phyloP scores from a whole-genome alignment of 306 rosid genomes.

The Medicago ruthenica region DNA sequence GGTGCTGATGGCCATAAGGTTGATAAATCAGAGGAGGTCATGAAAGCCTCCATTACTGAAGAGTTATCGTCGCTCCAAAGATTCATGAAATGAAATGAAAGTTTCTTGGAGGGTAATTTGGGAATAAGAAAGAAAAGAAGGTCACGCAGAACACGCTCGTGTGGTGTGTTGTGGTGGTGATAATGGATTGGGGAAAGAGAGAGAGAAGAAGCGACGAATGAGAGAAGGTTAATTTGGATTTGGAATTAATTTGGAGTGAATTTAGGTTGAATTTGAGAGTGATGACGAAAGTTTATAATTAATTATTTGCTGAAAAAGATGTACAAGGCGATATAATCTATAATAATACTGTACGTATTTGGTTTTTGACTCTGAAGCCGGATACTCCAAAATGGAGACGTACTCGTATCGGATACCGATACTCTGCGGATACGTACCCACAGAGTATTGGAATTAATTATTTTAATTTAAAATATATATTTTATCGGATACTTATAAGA shows the following conservation, averaged over 20 bases:
- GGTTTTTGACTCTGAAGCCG: too few relatives aligned
- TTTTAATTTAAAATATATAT: too few relatives aligned
- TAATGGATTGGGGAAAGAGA: not conserved
- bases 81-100: slow-evolving; percentile 49
- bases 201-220: not conserved
- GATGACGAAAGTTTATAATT: not conserved
- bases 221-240: not conserved
- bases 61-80: slow-evolving; percentile 91
- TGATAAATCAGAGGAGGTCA: slow-evolving; percentile 73
- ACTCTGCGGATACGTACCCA: too few relatives aligned
- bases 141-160: not conserved
- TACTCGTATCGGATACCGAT: too few relatives aligned
- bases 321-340: not conserved
- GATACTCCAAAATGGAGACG: too few relatives aligned
- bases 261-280: slow-evolving; percentile 31
- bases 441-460: too few relatives aligned
- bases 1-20: slow-evolving; percentile 58
- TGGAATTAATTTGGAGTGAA: slow-evolving; percentile 24
- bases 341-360: not conserved
- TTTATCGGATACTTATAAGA: too few relatives aligned
- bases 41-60: slow-evolving; percentile 89
- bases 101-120: not conserved
- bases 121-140: not conserved
- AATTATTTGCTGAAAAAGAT: too few relatives aligned
- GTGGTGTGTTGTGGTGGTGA: slow-evolving; percentile 9